Conservation (phyloP, 192 early-diverging fungal genomes). For the Entomortierella parvispora region DNA sequence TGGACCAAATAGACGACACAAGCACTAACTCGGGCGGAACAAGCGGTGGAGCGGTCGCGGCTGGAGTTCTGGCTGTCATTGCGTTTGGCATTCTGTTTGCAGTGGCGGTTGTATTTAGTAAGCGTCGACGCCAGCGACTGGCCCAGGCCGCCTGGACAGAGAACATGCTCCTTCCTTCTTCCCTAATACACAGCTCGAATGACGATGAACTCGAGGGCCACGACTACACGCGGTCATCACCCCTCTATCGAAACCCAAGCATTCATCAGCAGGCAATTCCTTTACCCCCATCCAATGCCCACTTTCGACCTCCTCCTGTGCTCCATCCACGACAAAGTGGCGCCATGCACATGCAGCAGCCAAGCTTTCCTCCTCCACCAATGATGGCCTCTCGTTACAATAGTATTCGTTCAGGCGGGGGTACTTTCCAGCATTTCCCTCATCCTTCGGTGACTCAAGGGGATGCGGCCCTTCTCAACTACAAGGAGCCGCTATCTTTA, state of each 20-base stretch:
- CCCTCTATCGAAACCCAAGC: constrained; percentile 13
- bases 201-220: constrained; percentile 38
- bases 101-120: constrained; percentile 24
- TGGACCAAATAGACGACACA: background rate
- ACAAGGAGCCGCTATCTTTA: constrained; percentile 20
- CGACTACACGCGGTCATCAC: constrained; percentile 34
- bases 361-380: constrained; percentile 27
- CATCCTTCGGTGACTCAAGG: background rate
- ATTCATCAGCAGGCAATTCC: constrained; percentile 20
- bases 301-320: constrained; percentile 27
- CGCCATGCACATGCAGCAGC: constrained; percentile 25
- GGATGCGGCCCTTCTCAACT: background rate
- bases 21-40: constrained; percentile 6
- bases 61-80: constrained; percentile 26
- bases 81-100: constrained; percentile 15
- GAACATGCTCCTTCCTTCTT: constrained; percentile 35
- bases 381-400: background rate
- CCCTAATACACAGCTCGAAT: constrained; percentile 28
- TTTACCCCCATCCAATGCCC: constrained; percentile 9
- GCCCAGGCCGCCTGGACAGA: constrained; percentile 41
- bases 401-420: background rate
- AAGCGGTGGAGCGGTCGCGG: constrained; percentile 10
- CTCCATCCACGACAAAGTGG: constrained; percentile 43
- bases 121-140: constrained; percentile 24
- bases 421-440: constrained; percentile 20